Conservation (phyloP, 2,329 filamentous ascomycete species). For the Hawksworthiomyces lignivorus region DNA sequence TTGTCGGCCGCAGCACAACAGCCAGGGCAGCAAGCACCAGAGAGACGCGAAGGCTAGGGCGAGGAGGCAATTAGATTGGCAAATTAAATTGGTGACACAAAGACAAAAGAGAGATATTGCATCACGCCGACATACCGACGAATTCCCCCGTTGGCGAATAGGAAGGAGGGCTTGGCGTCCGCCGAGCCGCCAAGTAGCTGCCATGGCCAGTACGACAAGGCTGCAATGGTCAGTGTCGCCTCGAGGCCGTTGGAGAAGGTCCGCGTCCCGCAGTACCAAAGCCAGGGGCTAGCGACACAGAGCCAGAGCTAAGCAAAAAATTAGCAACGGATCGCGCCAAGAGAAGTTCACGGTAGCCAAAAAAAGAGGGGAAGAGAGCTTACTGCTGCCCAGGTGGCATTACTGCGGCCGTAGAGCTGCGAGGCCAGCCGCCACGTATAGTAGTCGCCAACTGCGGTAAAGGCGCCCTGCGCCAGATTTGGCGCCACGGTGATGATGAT, state of each 20-base stretch:
- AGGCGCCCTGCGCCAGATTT: constrained; percentile 65
- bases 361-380: constrained; percentile 25
- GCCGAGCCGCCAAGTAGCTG: constrained; percentile 44
- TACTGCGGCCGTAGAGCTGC: constrained; percentile 61
- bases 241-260: constrained; percentile 94
- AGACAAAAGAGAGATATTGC: neutral
- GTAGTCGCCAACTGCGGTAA: constrained; percentile 74
- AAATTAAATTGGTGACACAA: neutral
- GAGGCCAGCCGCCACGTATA: constrained; percentile 79
- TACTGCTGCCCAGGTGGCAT: constrained; percentile 63
- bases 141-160: constrained; percentile 13
- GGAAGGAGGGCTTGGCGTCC: constrained; percentile 25
- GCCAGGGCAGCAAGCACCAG: constrained; percentile 72
- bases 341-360: neutral
- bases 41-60: constrained; percentile 49
- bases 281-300: constrained; percentile 75
- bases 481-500: constrained; percentile 65
- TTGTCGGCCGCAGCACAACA: constrained; percentile 82
- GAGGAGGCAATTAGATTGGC: neutral
- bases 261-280: constrained; percentile 90
- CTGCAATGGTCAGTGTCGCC: constrained; percentile 74
- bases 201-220: constrained; percentile 85
- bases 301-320: constrained; percentile 71
- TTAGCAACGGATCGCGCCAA: too few species aligned
- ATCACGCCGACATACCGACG: neutral